Evolutionary conservation across 306 rosid genomes (phyloP).

Genomic region (Quercus parvula): DNA sequence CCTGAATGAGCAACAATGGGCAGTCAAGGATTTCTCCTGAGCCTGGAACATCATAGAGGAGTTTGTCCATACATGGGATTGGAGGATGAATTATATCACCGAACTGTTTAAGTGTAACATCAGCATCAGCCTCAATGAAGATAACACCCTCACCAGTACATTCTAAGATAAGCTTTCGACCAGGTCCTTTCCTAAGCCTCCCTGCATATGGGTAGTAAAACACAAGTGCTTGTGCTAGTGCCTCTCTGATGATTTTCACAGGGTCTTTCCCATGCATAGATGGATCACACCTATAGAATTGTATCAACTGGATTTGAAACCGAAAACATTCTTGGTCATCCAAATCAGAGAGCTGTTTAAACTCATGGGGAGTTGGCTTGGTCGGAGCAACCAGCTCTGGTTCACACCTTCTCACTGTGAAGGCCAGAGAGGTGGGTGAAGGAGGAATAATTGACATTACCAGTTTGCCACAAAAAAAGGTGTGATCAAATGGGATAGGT

Average conservation of each 20-base stretch:
- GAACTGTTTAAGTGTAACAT: too few relatives aligned
- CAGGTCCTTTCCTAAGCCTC: constrained; percentile 28
- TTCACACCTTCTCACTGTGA: constrained; percentile 19
- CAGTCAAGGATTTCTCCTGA: too few relatives aligned
- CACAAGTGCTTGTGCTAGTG: constrained; percentile 28
- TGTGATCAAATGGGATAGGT: too few relatives aligned
- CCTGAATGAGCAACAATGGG: too few relatives aligned
- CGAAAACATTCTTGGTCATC: constrained; percentile 42
- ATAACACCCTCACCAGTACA: too few relatives aligned
- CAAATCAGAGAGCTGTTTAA: constrained; percentile 32
- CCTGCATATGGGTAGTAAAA: constrained; percentile 41
- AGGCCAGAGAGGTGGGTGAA: constrained; percentile 6
- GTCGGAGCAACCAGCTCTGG: constrained; percentile 33
- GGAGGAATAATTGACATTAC: neutral
- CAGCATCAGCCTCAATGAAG: too few relatives aligned
- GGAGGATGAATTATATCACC: too few relatives aligned
- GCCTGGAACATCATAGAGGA: too few relatives aligned
- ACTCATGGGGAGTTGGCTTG: constrained; percentile 25
- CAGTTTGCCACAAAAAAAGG: too few relatives aligned
- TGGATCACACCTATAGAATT: constrained; percentile 25
- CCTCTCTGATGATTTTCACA: constrained; percentile 22
- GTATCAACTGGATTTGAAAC: constrained; percentile 35
- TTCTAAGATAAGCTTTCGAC: constrained; percentile 16
- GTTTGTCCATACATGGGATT: too few relatives aligned
- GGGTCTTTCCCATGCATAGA: constrained; percentile 33